Base-by-base conservation (phyloP, 1,284 basidiomycete genomes). In the Boletellus deceptivus region DNA sequence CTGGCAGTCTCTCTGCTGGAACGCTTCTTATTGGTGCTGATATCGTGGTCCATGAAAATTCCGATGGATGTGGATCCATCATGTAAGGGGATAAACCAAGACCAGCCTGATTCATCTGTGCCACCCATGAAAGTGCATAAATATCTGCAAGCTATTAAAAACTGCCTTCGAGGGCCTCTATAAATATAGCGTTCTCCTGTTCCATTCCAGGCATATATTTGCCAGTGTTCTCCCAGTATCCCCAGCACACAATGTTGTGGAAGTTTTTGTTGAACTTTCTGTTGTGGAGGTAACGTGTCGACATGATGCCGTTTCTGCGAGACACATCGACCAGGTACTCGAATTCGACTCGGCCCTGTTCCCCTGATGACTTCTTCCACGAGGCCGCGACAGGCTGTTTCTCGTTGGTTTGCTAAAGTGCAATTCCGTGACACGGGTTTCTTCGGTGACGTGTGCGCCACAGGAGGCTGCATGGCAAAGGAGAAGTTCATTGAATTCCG, bases 241-340 rank as follows among this genome's bases (percentile, higher is more conserved):
- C 45, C 36, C 45, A 46, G 27, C 45, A 39, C 14, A 27, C 45
- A 17, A 46, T 20, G 36, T 39, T 46, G 36, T 31, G 31, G 9
- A 39, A 36, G 27, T 18, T 46, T 16, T 38, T 38, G 27, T 46
- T 46, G 27, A 46, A 46, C 8, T 39, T 39, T 17, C 45, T 36
- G 45, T 46, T 46, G 36, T 46, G 29, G 36, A 46, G 45, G 22
- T 39, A 39, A 14, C 27, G 36, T n/a, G 36, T 39, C 9, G 45
- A 46, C 45, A 46, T 46, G 45, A 46, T 39, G 18, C 43, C 43
- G 8, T 44, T 44, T 7, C 43, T 44, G 4, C 45, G 36, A 8
- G 45, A 46, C 7, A 36, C 36, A 29, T 46, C 45, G 27, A 46
- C 45, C 36, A 46, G 37, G 36, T 46, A 46, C 27, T 31, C 27